Evolutionary conservation across 2,329 filamentous ascomycete species (phyloP).

Genomic region (Aspergillus ochraceus): DNA sequence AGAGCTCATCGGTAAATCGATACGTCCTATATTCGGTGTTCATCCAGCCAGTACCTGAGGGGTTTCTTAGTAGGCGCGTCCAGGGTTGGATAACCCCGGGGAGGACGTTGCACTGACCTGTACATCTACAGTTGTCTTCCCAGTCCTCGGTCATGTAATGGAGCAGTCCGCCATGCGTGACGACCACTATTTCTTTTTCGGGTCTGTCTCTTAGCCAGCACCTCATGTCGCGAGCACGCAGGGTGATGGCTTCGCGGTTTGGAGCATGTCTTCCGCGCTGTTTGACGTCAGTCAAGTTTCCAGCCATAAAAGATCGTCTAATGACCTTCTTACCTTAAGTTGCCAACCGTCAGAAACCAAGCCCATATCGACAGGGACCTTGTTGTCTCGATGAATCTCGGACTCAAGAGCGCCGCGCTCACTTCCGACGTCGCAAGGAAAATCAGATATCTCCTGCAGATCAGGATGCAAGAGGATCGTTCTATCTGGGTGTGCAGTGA

Average conservation of each 20-base stretch:
- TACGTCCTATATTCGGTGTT: neutral
- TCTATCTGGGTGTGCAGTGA: neutral
- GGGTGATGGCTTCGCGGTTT: neutral
- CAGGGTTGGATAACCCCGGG: neutral
- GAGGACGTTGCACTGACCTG: neutral
- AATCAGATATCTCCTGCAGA: neutral
- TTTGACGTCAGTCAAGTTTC: neutral
- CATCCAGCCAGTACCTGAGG: neutral
- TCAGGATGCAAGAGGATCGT: neutral
- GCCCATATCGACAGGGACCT: neutral
- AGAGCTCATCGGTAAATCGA: neutral
- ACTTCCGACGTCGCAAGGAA: neutral
- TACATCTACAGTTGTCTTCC: neutral
- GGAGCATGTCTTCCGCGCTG: neutral
- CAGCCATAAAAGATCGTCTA: neutral
- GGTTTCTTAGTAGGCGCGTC: neutral
- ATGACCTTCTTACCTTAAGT: neutral
- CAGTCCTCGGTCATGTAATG: slow-evolving; percentile 18
- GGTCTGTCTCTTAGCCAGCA: slow-evolving; percentile 14
- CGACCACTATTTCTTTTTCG: slow-evolving; percentile 15
- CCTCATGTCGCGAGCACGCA: slow-evolving; percentile 9
- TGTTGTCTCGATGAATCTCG: neutral
- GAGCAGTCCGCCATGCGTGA: slow-evolving; percentile 16
- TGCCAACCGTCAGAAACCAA: neutral
- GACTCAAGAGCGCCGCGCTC: neutral